Evolutionary conservation across 164 flowering plant species (phyloP), one percentile per base, ranked within the genome.

Genomic region (Umbilicus rupestris): DNA sequence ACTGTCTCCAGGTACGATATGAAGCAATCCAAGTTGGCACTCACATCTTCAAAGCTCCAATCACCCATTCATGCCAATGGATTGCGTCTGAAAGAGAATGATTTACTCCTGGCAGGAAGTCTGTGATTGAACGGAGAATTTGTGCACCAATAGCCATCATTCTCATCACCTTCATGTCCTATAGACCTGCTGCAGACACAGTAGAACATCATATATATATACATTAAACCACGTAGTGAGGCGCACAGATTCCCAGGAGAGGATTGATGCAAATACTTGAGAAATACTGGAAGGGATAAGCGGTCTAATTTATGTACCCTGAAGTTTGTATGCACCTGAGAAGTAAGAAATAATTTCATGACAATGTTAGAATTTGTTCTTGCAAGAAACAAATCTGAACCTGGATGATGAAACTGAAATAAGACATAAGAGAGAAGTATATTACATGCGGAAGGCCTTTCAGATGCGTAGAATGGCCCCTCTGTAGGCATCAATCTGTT

Each of bases 21-120:
- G n/a, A n/a, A n/a, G n/a, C n/a, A n/a, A n/a, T n/a, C n/a, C n/a
- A n/a, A n/a, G n/a, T n/a, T n/a, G n/a, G n/a, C n/a, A n/a, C n/a
- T n/a, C n/a, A n/a, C n/a, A n/a, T n/a, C n/a, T n/a, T n/a, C n/a
- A n/a, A n/a, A n/a, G n/a, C n/a, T n/a, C n/a, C n/a, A n/a, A n/a
- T n/a, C n/a, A n/a, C n/a, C n/a, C n/a, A n/a, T n/a, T n/a, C n/a
- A n/a, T n/a, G n/a, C n/a, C n/a, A 49, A 49, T 49, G 55, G 55
- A 20, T 49, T 49, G 19, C 28, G 24, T 49, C 55, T 19, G 26
- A n/a, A 49, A 49, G 55, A n/a, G 55, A 49, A 49, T 20, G 55
- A 19, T 49, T 49, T 49, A 49, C 55, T 49, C 55, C 55, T 49
- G 24, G 55, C 55, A 49, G 55, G 55, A 49, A 49, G 55, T 49